Evolutionary conservation across 768 basidiomycete genomes (phyloP).

Genomic region (Sutorius australiensis): DNA sequence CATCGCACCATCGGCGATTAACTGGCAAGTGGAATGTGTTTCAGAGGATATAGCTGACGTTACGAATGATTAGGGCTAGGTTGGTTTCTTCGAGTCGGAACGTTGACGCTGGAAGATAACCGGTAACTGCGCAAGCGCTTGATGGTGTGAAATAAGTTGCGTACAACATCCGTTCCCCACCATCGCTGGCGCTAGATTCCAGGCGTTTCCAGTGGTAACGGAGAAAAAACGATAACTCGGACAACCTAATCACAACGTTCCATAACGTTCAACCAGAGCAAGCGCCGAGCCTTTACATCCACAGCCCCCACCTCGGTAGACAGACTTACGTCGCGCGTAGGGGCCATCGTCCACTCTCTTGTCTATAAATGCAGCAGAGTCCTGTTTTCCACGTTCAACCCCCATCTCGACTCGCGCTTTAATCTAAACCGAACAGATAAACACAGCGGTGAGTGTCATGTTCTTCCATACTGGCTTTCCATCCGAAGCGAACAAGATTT

Average conservation of each 20-base stretch:
- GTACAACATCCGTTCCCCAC: neutral
- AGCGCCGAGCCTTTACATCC: neutral
- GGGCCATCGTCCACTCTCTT: neutral
- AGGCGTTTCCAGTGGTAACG: neutral
- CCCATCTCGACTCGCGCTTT: neutral
- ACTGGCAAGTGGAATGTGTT: neutral
- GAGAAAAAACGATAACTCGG: neutral
- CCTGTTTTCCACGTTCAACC: neutral
- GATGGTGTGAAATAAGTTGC: neutral
- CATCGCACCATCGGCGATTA: neutral
- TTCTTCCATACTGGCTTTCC: neutral
- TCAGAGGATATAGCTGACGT: slow-evolving; percentile 1
- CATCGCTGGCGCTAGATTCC: slow-evolving; percentile 6
- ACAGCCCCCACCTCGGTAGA: neutral
- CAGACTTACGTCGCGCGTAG: neutral
- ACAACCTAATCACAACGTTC: slow-evolving; percentile 1
- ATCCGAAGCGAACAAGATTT: neutral
- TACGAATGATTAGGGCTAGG: neutral
- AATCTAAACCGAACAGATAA: neutral
- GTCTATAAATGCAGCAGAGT: slow-evolving; percentile 8
- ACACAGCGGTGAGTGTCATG: slow-evolving; percentile 8
- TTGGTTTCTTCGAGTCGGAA: neutral
- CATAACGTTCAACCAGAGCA: neutral
- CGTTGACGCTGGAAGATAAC: neutral
- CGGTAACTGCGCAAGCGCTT: neutral